phyloP scores from a whole-genome alignment of 306 rosid species.

The Cucumis cinereus region DNA sequence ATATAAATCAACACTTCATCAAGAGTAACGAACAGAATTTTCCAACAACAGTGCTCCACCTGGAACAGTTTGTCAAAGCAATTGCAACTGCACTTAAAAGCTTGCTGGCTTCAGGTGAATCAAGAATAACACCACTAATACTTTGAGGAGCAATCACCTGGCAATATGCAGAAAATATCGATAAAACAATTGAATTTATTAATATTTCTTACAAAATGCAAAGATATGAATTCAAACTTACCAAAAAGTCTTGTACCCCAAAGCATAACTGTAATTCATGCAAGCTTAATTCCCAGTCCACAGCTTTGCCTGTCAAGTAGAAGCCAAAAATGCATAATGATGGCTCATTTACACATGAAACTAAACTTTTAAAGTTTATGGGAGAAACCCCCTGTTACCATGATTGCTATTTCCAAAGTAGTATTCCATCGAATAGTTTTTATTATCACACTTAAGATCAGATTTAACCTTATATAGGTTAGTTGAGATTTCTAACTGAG shows the following conservation, averaged over 20 bases:
- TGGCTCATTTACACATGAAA: not conserved
- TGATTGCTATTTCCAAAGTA: conserved; percentile 41
- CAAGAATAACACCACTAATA: conserved; percentile 95
- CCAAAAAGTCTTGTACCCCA: conserved; percentile 91
- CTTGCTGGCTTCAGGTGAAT: conserved; percentile 92
- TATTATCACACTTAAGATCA: conserved; percentile 63
- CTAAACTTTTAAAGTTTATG: not conserved
- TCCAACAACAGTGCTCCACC: conserved; percentile 25
- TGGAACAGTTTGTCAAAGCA: conserved; percentile 91
- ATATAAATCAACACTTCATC: conserved; percentile 4
- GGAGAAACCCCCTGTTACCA: conserved; percentile 25
- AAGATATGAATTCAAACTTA: conserved; percentile 23
- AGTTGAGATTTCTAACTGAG: conserved; percentile 37
- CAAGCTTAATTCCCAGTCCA: conserved; percentile 47
- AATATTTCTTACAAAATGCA: not conserved
- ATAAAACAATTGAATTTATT: not conserved
- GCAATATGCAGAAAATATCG: conserved; percentile 15
- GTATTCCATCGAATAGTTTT: conserved; percentile 78
- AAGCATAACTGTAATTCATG: conserved; percentile 80
- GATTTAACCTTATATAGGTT: conserved; percentile 67
- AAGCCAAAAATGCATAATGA: conserved; percentile 12
- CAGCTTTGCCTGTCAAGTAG: conserved; percentile 36
- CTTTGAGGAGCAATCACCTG: conserved; percentile 96
- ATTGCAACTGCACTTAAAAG: conserved; percentile 92
- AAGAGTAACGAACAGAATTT: not conserved